Conservation (phyloP, 352 stramenopile genomes). For the Hyaloperonospora brassicae region DNA sequence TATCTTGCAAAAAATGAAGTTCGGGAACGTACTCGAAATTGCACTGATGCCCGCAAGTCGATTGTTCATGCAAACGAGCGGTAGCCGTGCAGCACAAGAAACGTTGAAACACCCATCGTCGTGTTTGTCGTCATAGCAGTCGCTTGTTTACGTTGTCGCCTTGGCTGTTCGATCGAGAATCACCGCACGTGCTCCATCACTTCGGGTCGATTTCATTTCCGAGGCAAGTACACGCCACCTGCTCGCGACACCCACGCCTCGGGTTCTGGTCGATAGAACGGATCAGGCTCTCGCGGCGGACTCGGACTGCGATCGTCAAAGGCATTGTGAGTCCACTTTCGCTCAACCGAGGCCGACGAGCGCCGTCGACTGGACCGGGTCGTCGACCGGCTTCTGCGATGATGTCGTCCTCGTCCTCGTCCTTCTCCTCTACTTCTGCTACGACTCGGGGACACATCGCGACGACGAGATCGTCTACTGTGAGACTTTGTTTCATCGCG, state of each 20-base stretch:
- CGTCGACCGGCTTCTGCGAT: conserved; percentile 21
- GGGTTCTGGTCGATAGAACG: conserved; percentile 58
- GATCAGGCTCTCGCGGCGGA: conserved; percentile 46
- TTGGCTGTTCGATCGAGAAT: no score
- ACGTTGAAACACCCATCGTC: no score
- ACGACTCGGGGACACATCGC: conserved; percentile 12
- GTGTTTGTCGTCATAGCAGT: no score
- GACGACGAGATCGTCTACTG: conserved; percentile 4
- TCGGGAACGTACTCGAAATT: no score
- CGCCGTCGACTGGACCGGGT: conserved; percentile 12
- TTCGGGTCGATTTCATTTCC: conserved; percentile 20
- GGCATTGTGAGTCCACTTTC: conserved; percentile 60
- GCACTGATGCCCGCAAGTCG: no score
- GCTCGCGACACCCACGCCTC: conserved; percentile 69
- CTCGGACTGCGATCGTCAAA: conserved; percentile 73
- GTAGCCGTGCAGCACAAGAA: no score
- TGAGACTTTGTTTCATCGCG: background rate
- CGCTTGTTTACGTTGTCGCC: no score
- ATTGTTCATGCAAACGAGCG: no score
- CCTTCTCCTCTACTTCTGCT: conserved; percentile 17
- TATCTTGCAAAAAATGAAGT: no score
- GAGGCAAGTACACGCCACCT: conserved; percentile 69
- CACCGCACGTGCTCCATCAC: background rate
- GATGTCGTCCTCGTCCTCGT: conserved; percentile 7
- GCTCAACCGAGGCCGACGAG: conserved; percentile 26